phyloP scores from a whole-genome alignment of 2,329 filamentous ascomycete species.

The Sporothrix pseudoabietina region DNA sequence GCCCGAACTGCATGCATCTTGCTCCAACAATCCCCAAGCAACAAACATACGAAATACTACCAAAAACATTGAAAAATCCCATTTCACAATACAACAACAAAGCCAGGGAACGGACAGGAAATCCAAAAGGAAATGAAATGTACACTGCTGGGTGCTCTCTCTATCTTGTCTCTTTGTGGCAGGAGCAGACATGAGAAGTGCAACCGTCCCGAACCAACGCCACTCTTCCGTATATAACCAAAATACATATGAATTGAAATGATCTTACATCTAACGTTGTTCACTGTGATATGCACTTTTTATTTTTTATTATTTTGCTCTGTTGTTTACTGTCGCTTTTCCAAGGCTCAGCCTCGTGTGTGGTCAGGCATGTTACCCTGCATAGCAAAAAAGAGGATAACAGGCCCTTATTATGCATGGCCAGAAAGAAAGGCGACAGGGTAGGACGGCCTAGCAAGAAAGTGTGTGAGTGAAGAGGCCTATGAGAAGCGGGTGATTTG shows the following conservation, averaged over 20 bases:
- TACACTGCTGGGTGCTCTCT: slow-evolving; percentile 25
- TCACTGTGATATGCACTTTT: too few relatives aligned
- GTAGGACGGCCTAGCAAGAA: neutral
- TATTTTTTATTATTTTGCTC: neutral
- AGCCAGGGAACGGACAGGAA: slow-evolving; percentile 28
- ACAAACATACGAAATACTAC: neutral
- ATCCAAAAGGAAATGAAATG: neutral
- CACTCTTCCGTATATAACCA: slow-evolving; percentile 28
- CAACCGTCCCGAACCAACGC: slow-evolving; percentile 26
- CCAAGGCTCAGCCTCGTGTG: neutral
- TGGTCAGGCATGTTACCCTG: neutral
- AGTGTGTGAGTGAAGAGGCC: neutral
- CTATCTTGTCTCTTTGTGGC: neutral
- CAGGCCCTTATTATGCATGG: neutral
- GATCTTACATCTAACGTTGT: neutral
- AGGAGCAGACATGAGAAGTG: neutral
- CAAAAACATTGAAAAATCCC: slow-evolving; percentile 11
- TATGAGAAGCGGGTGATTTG: neutral
- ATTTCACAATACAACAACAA: neutral
- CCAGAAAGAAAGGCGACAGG: neutral
- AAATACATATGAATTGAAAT: slow-evolving; percentile 24
- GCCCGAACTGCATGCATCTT: slow-evolving; percentile 18
- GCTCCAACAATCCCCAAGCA: neutral
- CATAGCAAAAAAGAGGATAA: neutral
- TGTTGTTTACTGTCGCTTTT: too few relatives aligned